These are phyloP conservation scores for Hypoxylon sp. DNA, from an alignment of 2,329 filamentous ascomycete species.

Conservation along the genomic window DNA sequence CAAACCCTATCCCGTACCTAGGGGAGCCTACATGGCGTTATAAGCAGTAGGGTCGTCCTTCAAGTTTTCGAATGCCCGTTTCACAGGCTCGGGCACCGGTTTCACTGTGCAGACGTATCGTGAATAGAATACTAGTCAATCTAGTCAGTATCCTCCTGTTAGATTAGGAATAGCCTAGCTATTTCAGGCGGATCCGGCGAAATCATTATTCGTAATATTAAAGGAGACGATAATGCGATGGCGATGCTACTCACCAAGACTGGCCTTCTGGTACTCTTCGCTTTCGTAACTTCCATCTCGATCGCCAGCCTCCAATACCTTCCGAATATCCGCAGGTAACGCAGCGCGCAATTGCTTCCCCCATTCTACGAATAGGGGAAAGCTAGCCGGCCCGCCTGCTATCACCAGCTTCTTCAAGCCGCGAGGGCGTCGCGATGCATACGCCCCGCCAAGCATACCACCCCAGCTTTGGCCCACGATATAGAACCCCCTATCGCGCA, in stretches of 20 bases:
- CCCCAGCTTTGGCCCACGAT: constrained; percentile 42
- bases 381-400: constrained; percentile 16
- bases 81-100: constrained; percentile 8
- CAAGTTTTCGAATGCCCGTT: constrained; percentile 20
- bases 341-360: constrained; percentile 3
- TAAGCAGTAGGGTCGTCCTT: constrained; percentile 22
- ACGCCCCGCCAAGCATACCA: constrained; percentile 37
- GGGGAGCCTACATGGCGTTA: constrained; percentile 4
- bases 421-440: constrained; percentile 24
- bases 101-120: constrained; percentile 20
- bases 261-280: constrained; percentile 16
- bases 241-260: background rate
- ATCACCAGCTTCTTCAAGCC: constrained; percentile 33
- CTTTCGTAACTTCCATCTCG: constrained; percentile 15
- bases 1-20: background rate
- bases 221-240: too few relatives aligned
- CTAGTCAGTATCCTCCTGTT: background rate
- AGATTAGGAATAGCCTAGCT: too few relatives aligned
- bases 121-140: constrained; percentile 12
- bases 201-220: too few relatives aligned
- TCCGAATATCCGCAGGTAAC: constrained; percentile 9
- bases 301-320: constrained; percentile 14
- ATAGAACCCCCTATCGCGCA: constrained; percentile 31
- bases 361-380: constrained; percentile 19
- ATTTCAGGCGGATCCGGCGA: too few relatives aligned